Evolutionary conservation across 202 grass and related monocot species (phyloP).

Genomic region (Schoenoplectus triqueter): DNA sequence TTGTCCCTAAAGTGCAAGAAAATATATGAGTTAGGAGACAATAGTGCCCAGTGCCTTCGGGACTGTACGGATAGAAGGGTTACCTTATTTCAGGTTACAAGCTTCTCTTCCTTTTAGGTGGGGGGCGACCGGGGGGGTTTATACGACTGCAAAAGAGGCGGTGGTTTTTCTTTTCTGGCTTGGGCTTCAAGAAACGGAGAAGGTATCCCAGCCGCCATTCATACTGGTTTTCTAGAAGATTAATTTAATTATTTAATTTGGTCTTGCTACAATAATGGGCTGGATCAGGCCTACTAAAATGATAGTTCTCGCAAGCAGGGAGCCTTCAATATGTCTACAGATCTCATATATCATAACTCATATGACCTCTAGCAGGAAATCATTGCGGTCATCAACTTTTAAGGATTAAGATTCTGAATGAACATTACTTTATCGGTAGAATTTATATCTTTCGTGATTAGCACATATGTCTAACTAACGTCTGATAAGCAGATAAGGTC

Average conservation of each 20-base stretch:
- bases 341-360: too few species aligned
- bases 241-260: neutral
- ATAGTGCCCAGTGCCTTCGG: neutral
- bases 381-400: too few species aligned
- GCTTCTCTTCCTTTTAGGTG: slow-evolving; percentile 13
- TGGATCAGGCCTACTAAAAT: too few species aligned
- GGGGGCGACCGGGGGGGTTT: neutral
- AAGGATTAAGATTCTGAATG: too few species aligned
- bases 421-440: too few species aligned
- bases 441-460: too few species aligned
- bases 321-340: too few species aligned
- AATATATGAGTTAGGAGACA: neutral
- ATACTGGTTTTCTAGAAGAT: slow-evolving; percentile 30
- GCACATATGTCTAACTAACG: too few species aligned
- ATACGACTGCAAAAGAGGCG: neutral
- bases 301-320: too few species aligned
- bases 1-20: neutral
- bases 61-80: neutral
- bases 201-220: slow-evolving; percentile 12
- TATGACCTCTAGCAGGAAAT: too few species aligned
- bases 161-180: slow-evolving; percentile 27
- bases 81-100: slow-evolving; percentile 11
- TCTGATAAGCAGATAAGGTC: too few species aligned
- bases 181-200: slow-evolving; percentile 28
- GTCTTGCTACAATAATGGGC: neutral